Evolutionary conservation across 148 eudicot species (phyloP).

Genomic region (Pharnaceum exiguum): DNA sequence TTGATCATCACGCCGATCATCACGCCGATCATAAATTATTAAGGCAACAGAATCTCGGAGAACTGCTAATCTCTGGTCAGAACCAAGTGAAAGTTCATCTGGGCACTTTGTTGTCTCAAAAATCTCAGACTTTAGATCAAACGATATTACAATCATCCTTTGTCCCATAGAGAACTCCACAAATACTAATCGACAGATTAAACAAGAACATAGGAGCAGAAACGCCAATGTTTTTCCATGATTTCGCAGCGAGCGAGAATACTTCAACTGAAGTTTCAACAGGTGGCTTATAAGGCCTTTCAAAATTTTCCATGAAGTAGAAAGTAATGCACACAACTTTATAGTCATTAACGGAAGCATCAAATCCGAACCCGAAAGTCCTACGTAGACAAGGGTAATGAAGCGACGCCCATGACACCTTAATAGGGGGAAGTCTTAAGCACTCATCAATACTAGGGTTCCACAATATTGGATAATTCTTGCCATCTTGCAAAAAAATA

Average conservation of each 20-base stretch:
- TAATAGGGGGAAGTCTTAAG: neutral
- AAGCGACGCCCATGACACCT: too few relatives aligned
- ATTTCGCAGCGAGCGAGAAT: neutral
- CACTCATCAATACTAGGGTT: slow-evolving; percentile 17
- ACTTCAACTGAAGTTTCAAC: neutral
- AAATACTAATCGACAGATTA: neutral
- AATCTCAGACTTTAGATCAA: slow-evolving; percentile 2
- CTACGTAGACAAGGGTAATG: neutral
- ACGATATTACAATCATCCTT: slow-evolving; percentile 4
- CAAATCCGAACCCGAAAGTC: slow-evolving; percentile 12
- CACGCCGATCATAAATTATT: neutral
- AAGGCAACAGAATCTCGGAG: slow-evolving; percentile 2
- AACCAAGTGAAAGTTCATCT: neutral
- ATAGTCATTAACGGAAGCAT: slow-evolving; percentile 1
- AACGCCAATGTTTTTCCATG: neutral
- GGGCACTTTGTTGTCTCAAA: neutral
- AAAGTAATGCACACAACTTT: neutral
- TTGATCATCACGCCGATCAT: too few relatives aligned
- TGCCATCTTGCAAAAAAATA: slow-evolving; percentile 16
- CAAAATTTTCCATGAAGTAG: neutral
- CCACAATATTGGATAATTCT: slow-evolving; percentile 6
- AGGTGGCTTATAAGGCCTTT: neutral
- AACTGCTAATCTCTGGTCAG: neutral
- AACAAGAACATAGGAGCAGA: neutral
- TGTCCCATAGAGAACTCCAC: slow-evolving; percentile 7